Evolutionary conservation across 1,284 basidiomycete genomes (phyloP), one percentile per base, ranked within the genome.

Genomic region (Somion occarium): DNA sequence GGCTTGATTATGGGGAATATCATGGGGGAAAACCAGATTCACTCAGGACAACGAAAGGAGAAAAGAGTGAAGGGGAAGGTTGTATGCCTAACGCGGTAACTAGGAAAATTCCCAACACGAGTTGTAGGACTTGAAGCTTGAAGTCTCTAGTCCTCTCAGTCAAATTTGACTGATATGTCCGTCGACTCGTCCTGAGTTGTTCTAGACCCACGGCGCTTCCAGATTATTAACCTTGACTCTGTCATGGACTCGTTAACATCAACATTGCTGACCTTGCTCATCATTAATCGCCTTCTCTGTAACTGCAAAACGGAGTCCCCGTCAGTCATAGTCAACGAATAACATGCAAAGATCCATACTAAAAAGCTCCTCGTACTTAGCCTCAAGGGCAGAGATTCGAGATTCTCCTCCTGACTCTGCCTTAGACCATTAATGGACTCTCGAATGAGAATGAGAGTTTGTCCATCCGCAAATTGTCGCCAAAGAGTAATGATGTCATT

Each of bases 321-420:
- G 41, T 56, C 59, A 50, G 38, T 39, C 41, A 56, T 44, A 43
- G 53, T 49, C 46, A 23, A 54, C 45, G 26, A 50, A 54, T 7
- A 44, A 59, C 58, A 52, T 48, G 23, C 39, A 19, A 23, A 43
- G 38, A 44, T 24, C 3, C 80, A 50, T 55, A 91, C 91, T 93
- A 25, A 99, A 78, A 37, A 99, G 76, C 70, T 98, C 95, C 69
- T 99, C 97, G 63, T 98, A 98, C 64, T 98, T 94, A 3, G 88
- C 78, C 71, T 98, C 94, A 48, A 98, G 75, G 30, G 84, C 80
- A 34, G 82, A 72, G 47, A 98, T 79, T 53, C 94, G 81, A 51
- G 79, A 78, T 85, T 88, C 76, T 98, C 95, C 68, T 98, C 94
- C 64, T 95, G 90, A 56, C 85, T 86, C 68, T 92, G 86, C 52